phyloP scores from a whole-genome alignment of 805 yeast genomes.

The Nakazawaea holstii region DNA sequence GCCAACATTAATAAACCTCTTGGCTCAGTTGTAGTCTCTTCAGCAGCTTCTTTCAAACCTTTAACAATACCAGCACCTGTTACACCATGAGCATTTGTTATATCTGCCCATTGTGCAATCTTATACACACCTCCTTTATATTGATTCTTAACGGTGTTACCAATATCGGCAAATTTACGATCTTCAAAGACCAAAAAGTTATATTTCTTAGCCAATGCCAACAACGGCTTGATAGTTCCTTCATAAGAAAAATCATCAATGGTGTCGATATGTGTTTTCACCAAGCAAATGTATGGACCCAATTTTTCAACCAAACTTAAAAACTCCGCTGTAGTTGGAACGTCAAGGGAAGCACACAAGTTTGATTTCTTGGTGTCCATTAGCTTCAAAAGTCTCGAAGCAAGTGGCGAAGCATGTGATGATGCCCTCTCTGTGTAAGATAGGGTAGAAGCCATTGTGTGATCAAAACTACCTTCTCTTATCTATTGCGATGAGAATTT shows the following conservation, averaged over 20 bases:
- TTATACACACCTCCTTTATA: conserved; percentile 85
- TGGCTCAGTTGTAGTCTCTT: conserved; percentile 66
- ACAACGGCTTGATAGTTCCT: conserved; percentile 69
- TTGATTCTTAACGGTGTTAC: conserved; percentile 93
- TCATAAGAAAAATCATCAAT: conserved; percentile 84
- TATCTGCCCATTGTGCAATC: conserved; percentile 93
- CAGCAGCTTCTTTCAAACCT: conserved; percentile 69
- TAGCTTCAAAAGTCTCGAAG: conserved; percentile 61
- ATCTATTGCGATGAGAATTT: neutral
- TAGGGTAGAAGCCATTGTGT: conserved; percentile 2
- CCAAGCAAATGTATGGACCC: conserved; percentile 89
- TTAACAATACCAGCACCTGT: conserved; percentile 92
- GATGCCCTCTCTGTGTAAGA: conserved; percentile 68
- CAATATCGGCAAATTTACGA: conserved; percentile 97
- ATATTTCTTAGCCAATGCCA: conserved; percentile 70
- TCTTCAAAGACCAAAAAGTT: conserved; percentile 93
- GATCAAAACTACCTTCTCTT: too few relatives aligned
- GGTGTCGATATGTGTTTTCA: conserved; percentile 93
- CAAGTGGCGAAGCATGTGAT: conserved; percentile 72
- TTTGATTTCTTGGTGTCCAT: conserved; percentile 82
- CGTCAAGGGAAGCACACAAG: conserved; percentile 93
- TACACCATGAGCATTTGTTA: conserved; percentile 96
- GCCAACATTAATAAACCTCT: conserved; percentile 94
- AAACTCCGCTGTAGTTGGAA: conserved; percentile 72
- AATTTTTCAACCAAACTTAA: conserved; percentile 65